Conservation (phyloP, 208 protist genomes). For the Giardia duodenalis region DNA sequence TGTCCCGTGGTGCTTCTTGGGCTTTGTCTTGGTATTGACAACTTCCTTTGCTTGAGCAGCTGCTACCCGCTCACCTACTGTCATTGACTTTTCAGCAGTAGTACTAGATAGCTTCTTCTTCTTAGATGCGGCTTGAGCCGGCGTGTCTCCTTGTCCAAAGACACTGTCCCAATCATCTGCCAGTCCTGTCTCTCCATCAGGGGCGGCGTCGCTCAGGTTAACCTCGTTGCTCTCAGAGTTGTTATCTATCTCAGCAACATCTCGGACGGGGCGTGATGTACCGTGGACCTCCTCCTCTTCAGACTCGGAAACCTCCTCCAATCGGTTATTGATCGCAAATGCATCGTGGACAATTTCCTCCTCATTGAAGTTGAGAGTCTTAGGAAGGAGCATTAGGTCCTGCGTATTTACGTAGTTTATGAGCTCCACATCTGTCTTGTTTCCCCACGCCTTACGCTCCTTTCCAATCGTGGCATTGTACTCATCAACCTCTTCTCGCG, state of each 20-base stretch:
- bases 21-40: conserved; percentile 12
- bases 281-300: neutral
- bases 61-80: neutral
- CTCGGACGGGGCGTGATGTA: too few relatives aligned
- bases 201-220: neutral
- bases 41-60: conserved; percentile 11
- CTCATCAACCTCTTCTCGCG: conserved; percentile 40
- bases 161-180: neutral
- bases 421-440: conserved; percentile 17
- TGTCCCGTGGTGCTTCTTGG: neutral
- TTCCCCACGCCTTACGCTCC: conserved; percentile 40
- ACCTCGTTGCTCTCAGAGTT: neutral
- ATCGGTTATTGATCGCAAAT: neutral
- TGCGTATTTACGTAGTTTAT: neutral
- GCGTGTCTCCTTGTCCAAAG: neutral
- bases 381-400: neutral
- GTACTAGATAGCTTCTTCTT: neutral
- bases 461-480: conserved; percentile 19
- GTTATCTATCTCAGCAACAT: neutral
- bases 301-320: conserved; percentile 18
- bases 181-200: neutral
- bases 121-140: neutral
- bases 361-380: neutral
- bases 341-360: conserved; percentile 34
- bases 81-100: neutral